Evolutionary conservation across 495 filamentous ascomycete species (phyloP).

Genomic region (Mytilinidion resinicola): DNA sequence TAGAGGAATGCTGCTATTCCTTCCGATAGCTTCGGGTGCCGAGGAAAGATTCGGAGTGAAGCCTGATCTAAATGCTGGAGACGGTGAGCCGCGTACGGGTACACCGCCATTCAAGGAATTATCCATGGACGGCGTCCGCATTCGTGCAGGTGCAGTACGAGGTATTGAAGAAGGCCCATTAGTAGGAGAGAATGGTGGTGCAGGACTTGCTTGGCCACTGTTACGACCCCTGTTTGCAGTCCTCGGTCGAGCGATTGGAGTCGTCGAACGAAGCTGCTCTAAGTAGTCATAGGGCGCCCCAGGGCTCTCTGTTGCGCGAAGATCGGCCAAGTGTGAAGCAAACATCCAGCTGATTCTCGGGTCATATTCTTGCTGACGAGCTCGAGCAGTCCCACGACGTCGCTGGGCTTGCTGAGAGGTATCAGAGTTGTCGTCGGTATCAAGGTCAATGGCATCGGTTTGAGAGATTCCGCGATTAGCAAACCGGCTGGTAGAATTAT

Average conservation of each 20-base stretch:
- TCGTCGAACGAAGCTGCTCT: conserved; percentile 24
- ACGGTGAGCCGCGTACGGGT: conserved; percentile 5
- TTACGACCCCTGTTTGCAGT: conserved; percentile 28
- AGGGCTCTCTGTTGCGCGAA: conserved; percentile 17
- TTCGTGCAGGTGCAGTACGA: conserved; percentile 10
- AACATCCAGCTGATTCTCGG: conserved; percentile 33
- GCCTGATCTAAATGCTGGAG: conserved; percentile 7
- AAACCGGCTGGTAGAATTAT: conserved; percentile 12
- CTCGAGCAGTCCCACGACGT: conserved; percentile 5
- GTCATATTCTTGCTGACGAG: conserved; percentile 26
- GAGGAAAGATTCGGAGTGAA: not conserved
- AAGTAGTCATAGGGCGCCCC: conserved; percentile 19
- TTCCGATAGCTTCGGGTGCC: not conserved
- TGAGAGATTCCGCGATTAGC: conserved; percentile 14
- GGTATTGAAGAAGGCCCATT: conserved; percentile 13
- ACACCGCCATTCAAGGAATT: conserved; percentile 15
- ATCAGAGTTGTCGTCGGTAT: conserved; percentile 29
- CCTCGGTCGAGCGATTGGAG: conserved; percentile 28
- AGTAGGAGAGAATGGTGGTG: conserved; percentile 14
- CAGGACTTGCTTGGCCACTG: conserved; percentile 13
- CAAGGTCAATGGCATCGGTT: conserved; percentile 20
- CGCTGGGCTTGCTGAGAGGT: conserved; percentile 10
- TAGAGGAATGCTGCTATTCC: not conserved
- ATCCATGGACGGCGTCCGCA: conserved; percentile 21
- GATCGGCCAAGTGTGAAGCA: conserved; percentile 24